phyloP scores from a whole-genome alignment of 2,329 filamentous ascomycete species.

The Aspergillus novofumigatus region DNA sequence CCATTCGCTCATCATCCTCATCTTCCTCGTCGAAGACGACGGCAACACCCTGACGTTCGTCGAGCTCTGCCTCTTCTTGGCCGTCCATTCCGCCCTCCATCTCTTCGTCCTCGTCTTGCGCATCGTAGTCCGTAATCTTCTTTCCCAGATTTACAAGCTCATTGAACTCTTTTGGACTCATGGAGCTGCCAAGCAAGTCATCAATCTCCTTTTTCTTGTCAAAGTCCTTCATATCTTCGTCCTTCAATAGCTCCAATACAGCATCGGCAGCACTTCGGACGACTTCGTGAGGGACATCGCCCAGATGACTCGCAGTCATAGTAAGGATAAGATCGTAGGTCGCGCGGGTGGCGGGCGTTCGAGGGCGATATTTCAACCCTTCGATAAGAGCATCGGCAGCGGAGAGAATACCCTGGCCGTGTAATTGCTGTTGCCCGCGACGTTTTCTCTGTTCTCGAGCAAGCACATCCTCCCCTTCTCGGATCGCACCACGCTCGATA shows the following conservation, averaged over 20 bases:
- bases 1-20: slow-evolving; percentile 74
- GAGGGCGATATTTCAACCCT: slow-evolving; percentile 84
- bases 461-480: slow-evolving; percentile 79
- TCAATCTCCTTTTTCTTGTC: slow-evolving; percentile 98
- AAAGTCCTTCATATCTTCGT: slow-evolving; percentile 92
- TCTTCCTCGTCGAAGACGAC: slow-evolving; percentile 95
- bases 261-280: slow-evolving; percentile 92
- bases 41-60: slow-evolving; percentile 92
- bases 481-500: slow-evolving; percentile 69
- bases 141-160: slow-evolving; percentile 94
- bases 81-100: slow-evolving; percentile 66
- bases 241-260: slow-evolving; percentile 85
- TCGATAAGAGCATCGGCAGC: slow-evolving; percentile 84
- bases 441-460: slow-evolving; percentile 81
- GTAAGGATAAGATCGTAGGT: slow-evolving; percentile 94
- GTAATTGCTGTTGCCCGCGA: slow-evolving; percentile 65
- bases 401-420: slow-evolving; percentile 73
- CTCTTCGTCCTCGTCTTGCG: slow-evolving; percentile 90
- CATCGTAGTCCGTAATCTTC: slow-evolving; percentile 98
- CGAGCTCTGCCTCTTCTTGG: slow-evolving; percentile 70
- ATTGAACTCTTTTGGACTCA: slow-evolving; percentile 90
- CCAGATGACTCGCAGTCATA: slow-evolving; percentile 79
- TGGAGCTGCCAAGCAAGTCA: slow-evolving; percentile 77
- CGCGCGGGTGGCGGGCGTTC: slow-evolving; percentile 84
- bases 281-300: slow-evolving; percentile 88